Evolutionary conservation across 2,329 filamentous ascomycete species (phyloP).

Genomic region (Ascosphaera apis): DNA sequence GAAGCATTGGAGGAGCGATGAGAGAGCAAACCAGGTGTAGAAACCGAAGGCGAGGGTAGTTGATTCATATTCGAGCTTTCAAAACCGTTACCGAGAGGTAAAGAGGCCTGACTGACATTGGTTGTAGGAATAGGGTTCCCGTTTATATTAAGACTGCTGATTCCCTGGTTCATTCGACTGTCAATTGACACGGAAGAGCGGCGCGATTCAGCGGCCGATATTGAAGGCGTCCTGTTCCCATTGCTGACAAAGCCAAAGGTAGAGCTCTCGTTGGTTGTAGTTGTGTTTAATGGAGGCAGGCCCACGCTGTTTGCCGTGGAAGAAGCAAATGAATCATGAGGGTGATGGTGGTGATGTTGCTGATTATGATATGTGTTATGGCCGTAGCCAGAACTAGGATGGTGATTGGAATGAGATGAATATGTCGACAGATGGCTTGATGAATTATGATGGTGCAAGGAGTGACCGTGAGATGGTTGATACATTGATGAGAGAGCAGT

Average conservation of each 20-base stretch:
- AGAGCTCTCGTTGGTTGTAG: no score
- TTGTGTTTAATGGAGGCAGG: slow-evolving; percentile 37
- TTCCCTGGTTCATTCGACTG: slow-evolving; percentile 26
- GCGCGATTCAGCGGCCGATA: slow-evolving; percentile 26
- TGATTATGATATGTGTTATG: neutral
- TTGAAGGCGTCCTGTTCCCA: slow-evolving; percentile 20
- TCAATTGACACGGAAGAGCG: no score
- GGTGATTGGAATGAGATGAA: slow-evolving; percentile 1
- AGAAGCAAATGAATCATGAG: slow-evolving; percentile 16
- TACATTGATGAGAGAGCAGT: slow-evolving; percentile 13
- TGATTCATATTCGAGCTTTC: no score
- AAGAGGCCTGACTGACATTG: no score
- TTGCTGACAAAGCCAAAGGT: slow-evolving; percentile 22
- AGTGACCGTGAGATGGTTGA: slow-evolving; percentile 15
- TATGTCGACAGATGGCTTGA: slow-evolving; percentile 16
- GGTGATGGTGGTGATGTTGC: slow-evolving; percentile 9
- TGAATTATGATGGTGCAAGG: slow-evolving; percentile 23
- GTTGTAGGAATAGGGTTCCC: no score
- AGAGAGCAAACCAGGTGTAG: no score
- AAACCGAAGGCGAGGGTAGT: no score
- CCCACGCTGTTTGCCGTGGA: slow-evolving; percentile 22
- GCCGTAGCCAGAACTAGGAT: neutral
- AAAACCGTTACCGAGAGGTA: no score
- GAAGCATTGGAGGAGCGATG: slow-evolving; percentile 25
- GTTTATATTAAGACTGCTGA: slow-evolving; percentile 24